Evolutionary conservation across 2,329 filamentous ascomycete genomes (phyloP).

Genomic region (Ophidiomyces ophidiicola): DNA sequence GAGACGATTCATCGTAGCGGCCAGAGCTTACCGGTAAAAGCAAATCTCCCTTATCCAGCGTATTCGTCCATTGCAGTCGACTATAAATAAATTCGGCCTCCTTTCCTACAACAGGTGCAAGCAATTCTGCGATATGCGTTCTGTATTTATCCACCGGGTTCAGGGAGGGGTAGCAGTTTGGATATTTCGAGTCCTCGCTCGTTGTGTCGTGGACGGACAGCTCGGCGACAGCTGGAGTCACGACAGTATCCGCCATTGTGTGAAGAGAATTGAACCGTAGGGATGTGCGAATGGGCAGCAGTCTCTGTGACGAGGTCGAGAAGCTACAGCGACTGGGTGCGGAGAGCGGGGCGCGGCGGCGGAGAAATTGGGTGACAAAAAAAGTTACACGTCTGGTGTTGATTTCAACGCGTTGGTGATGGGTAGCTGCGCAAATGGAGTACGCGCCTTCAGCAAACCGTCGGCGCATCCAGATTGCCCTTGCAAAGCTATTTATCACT

Average conservation of each 20-base stretch:
- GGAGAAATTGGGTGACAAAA: conserved; percentile 10
- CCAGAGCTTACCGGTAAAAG: conserved; percentile 28
- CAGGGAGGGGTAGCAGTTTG: conserved; percentile 33
- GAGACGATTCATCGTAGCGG: neutral
- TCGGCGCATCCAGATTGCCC: conserved; percentile 13
- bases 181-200: conserved; percentile 27
- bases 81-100: conserved; percentile 31
- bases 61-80: conserved; percentile 35
- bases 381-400: neutral
- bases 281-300: neutral
- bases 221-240: conserved; percentile 28
- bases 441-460: conserved; percentile 8
- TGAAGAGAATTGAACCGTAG: conserved; percentile 2
- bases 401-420: neutral
- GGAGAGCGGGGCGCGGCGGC: conserved; percentile 9
- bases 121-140: conserved; percentile 34
- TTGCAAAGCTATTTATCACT: neutral
- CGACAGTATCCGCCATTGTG: conserved; percentile 26
- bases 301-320: neutral
- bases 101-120: conserved; percentile 29
- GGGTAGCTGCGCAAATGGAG: conserved; percentile 6
- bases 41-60: conserved; percentile 38
- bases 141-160: conserved; percentile 39
- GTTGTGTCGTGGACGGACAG: conserved; percentile 31
- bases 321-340: neutral